Evolutionary conservation across 768 basidiomycete genomes (phyloP), one percentile per base, ranked within the genome.

Genomic region (Krasilnikovozyma curviuscula): DNA sequence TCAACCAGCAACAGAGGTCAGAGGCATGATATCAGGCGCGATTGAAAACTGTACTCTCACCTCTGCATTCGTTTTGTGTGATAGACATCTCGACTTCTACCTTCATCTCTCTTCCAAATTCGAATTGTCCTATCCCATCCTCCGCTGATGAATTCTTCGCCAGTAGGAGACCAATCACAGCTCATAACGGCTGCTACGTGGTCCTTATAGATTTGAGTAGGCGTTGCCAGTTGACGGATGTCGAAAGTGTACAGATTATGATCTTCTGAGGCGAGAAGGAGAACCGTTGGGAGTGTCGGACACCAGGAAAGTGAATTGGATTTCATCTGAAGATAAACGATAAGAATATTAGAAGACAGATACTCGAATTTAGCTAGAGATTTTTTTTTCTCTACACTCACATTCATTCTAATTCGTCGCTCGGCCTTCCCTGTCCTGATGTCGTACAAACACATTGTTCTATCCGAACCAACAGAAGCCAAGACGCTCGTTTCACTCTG

Each of bases 1-100:
- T 58, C 5, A 16, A 5, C 7, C 9, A 30, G 30, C 18, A 44
- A 30, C 28, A 29, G 42, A 42, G 21, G 18, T n/a, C n/a, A 9
- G 39, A 40, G 10, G 12, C 23, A 21, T 40, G 39, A n/a, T 16
- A 41, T 5, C 3, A 23, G 18, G 5, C 6, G 40, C n/a, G 18
- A 19, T 7, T 7, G 18, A 13, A 23, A 19, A 13, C 25, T 18
- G 21, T n/a, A 41, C 16, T 25, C 68, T 32, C 43, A 84, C 83
- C 88, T 75, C 65, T 97, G 93, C 93, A 98, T 98, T 38, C 93
- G 82, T 67, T 97, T 97, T 14, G 88, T 91, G 64, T 97, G 91
- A 61, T 97, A 98, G 7, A 88, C 79, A 62, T 97, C 91, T 14
- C 81, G 75, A 7, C 72, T 71, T 27, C 75, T 75, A 0, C 89